These are phyloP conservation scores for Elsinoe arachidis DNA, from an alignment of 2,329 filamentous ascomycete genomes.

Conservation along the genomic window DNA sequence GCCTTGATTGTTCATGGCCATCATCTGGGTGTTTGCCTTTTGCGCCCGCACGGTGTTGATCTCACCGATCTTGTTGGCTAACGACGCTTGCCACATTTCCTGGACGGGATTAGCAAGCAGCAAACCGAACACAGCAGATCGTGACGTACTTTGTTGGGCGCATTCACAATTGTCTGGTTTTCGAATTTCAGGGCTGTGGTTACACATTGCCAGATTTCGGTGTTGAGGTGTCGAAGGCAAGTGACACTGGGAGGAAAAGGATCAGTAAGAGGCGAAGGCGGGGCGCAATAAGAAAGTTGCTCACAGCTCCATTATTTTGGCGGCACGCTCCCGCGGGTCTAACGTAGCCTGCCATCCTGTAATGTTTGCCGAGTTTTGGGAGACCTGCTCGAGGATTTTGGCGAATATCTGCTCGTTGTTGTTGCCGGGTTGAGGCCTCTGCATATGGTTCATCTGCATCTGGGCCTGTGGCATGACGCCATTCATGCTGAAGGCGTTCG, in stretches of 20 bases:
- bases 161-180: slow-evolving; percentile 4
- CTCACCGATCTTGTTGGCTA: slow-evolving; percentile 16
- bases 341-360: slow-evolving; percentile 27
- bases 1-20: slow-evolving; percentile 11
- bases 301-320: slow-evolving; percentile 27
- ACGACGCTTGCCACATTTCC: slow-evolving; percentile 14
- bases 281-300: slow-evolving; percentile 14
- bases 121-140: background rate
- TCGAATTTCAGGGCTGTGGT: slow-evolving; percentile 15
- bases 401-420: slow-evolving; percentile 20
- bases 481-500: slow-evolving; percentile 16
- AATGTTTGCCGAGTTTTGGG: slow-evolving; percentile 11
- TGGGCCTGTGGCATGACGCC: slow-evolving; percentile 14
- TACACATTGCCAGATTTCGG: slow-evolving; percentile 8
- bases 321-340: slow-evolving; percentile 22
- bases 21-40: slow-evolving; percentile 13
- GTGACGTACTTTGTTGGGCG: slow-evolving; percentile 13
- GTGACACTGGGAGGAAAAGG: slow-evolving; percentile 13
- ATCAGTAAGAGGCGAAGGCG: slow-evolving; percentile 12
- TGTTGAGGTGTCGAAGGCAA: slow-evolving; percentile 14
- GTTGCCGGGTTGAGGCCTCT: slow-evolving; percentile 22
- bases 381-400: slow-evolving; percentile 21
- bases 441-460: slow-evolving; percentile 21
- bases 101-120: background rate
- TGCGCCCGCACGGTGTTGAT: slow-evolving; percentile 11